phyloP scores from a whole-genome alignment of 495 filamentous ascomycete species.

The Poronia punctata region DNA sequence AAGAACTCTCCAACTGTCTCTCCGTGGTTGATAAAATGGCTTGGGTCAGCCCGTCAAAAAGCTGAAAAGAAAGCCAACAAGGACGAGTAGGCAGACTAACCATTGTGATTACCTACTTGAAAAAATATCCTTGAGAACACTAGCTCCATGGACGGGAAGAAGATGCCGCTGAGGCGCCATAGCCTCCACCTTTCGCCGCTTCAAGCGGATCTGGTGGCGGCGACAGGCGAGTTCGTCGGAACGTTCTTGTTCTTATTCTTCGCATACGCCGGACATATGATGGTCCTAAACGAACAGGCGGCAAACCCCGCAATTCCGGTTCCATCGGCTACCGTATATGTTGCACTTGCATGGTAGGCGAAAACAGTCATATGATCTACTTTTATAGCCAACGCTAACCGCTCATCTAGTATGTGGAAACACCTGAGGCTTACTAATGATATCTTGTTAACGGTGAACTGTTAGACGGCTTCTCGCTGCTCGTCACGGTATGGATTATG shows the following conservation, averaged over 20 bases:
- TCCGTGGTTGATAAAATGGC: too few species aligned
- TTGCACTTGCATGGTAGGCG: slow-evolving; percentile 18
- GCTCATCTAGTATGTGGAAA: slow-evolving; percentile 46
- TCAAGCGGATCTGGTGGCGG: slow-evolving; percentile 27
- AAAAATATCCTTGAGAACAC: too few species aligned
- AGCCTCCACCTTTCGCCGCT: slow-evolving; percentile 13
- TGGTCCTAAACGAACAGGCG: slow-evolving; percentile 23
- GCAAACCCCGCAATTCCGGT: slow-evolving; percentile 7
- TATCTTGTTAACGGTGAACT: slow-evolving; percentile 18
- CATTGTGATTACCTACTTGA: too few species aligned
- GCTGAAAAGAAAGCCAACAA: too few species aligned
- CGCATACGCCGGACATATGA: slow-evolving; percentile 35
- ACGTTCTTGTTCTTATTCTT: slow-evolving; percentile 49
- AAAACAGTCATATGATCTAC: neutral
- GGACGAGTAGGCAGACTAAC: too few species aligned
- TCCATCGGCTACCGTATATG: slow-evolving; percentile 17
- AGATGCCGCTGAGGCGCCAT: too few species aligned
- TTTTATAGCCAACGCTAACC: slow-evolving; percentile 13
- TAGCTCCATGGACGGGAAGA: too few species aligned
- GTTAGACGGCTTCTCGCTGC: slow-evolving; percentile 53
- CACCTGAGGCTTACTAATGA: too few species aligned
- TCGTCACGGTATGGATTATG: slow-evolving; percentile 62
- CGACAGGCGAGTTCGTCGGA: slow-evolving; percentile 39
- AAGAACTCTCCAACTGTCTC: too few species aligned
- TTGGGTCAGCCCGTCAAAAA: too few species aligned